Percentiles rank a stretch among this genome's conserved stretches.
Conservation (phyloP, 257 asterid species). For the Apocynum venetum region DNA sequence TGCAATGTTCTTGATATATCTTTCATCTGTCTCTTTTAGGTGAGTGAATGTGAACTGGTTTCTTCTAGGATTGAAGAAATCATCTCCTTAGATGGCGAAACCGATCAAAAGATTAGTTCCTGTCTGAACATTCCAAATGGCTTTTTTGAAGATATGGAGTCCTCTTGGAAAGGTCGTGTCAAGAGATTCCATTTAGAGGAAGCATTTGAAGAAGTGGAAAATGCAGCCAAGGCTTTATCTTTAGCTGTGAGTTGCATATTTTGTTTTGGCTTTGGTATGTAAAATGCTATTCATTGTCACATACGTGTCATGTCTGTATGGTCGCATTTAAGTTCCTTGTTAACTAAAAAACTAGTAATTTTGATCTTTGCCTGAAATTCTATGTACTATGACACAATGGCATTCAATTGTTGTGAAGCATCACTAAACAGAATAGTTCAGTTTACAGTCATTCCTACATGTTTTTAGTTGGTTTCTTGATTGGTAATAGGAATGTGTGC, state of each 20-base stretch:
- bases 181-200: slow-evolving; percentile 85
- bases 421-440: not conserved
- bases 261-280: not conserved
- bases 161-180: slow-evolving; percentile 97
- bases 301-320: not conserved
- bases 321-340: not conserved
- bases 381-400: too few relatives aligned
- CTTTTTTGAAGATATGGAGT: slow-evolving; percentile 85
- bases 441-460: not conserved
- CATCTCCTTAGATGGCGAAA: slow-evolving; percentile 76
- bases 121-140: slow-evolving; percentile 51
- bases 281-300: not conserved
- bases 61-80: slow-evolving; percentile 77
- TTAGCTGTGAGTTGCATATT: slow-evolving; percentile 54
- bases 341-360: not conserved
- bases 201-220: slow-evolving; percentile 71
- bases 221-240: slow-evolving; percentile 70
- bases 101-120: slow-evolving; percentile 60
- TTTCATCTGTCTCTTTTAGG: slow-evolving; percentile 38
- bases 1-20: not conserved
- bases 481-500: not conserved
- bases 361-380: not conserved
- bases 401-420: not conserved
- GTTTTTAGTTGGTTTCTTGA: too few relatives aligned
- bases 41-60: slow-evolving; percentile 58